A percentile compares a stretch with the other conserved stretches of the same genome.
Evolutionary conservation across 345 rosid genomes (phyloP).

Genomic region (Noccaea caerulescens): DNA sequence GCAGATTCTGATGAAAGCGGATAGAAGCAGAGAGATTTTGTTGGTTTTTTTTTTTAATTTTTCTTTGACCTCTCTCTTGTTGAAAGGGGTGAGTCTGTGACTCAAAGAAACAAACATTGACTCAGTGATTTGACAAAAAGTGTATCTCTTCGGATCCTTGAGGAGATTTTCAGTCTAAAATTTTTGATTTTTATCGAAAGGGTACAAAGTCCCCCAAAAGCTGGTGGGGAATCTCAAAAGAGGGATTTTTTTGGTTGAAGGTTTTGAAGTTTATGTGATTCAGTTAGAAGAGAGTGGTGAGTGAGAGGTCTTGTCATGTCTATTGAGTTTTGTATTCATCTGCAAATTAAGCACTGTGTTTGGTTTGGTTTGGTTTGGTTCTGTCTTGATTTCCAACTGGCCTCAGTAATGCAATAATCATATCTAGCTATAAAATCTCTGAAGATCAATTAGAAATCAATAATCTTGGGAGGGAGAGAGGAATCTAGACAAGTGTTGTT

Average conservation of each 20-base stretch:
- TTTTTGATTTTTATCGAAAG: slow-evolving; percentile 36
- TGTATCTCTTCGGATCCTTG: slow-evolving; percentile 24
- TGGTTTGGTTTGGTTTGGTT: slow-evolving; percentile 37
- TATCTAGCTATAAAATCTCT: slow-evolving; percentile 25
- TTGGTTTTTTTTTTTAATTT: slow-evolving; percentile 25
- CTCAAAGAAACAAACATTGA: slow-evolving; percentile 42
- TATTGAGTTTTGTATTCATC: slow-evolving; percentile 43
- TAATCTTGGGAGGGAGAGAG: slow-evolving; percentile 16
- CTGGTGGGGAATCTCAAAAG: slow-evolving; percentile 35
- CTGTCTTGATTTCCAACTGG: slow-evolving; percentile 46
- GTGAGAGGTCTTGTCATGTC: slow-evolving; percentile 54
- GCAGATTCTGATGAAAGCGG: slow-evolving; percentile 31
- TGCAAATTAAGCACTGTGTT: slow-evolving; percentile 41
- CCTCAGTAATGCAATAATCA: slow-evolving; percentile 38
- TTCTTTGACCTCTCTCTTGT: slow-evolving; percentile 39
- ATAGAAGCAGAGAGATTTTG: slow-evolving; percentile 20
- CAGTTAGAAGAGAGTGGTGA: slow-evolving; percentile 38
- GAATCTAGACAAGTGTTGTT: slow-evolving; percentile 16
- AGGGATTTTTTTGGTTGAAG: slow-evolving; percentile 16
- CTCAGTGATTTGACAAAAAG: slow-evolving; percentile 46
- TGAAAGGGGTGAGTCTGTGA: slow-evolving; percentile 35
- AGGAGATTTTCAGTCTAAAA: slow-evolving; percentile 9
- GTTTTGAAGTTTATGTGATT: slow-evolving; percentile 44
- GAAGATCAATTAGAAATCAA: slow-evolving; percentile 2
- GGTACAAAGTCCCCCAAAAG: slow-evolving; percentile 29